Percentiles rank a stretch among this genome's conserved stretches.
These are phyloP conservation scores for Trypanosoma boissoni DNA, from an alignment of 208 protist genomes.

Conservation along the genomic window DNA sequence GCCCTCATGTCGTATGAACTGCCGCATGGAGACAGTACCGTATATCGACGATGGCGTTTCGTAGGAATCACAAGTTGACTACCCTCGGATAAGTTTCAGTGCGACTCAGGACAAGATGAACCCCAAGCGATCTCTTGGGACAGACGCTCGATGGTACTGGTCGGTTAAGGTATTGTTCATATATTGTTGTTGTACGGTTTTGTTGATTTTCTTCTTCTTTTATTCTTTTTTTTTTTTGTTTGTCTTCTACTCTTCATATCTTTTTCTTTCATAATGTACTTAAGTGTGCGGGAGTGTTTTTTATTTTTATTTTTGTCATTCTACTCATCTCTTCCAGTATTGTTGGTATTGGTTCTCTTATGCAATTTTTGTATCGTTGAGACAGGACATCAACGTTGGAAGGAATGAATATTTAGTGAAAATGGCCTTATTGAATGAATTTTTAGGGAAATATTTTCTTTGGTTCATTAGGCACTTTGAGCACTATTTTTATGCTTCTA, in stretches of 20 bases:
- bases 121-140: background rate
- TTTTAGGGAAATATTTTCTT: too few species aligned
- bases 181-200: background rate
- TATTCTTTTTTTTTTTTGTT: background rate
- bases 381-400: too few species aligned
- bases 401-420: too few species aligned
- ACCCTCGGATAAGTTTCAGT: conserved; percentile 7
- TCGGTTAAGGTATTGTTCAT: background rate
- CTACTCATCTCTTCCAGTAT: background rate
- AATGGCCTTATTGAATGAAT: too few species aligned
- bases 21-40: conserved; percentile 16
- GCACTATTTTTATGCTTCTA: too few species aligned
- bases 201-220: background rate
- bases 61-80: background rate
- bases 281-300: too few species aligned
- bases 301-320: conserved; percentile 16
- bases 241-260: too few species aligned
- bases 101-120: background rate
- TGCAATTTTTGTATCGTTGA: too few species aligned
- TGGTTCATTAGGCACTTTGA: too few species aligned
- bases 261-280: background rate
- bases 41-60: conserved; percentile 1
- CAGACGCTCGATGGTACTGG: background rate
- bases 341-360: too few species aligned
- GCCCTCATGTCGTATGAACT: conserved; percentile 7